Evolutionary conservation across 345 rosid species (phyloP).

Genomic region (Ceriops tagal): DNA sequence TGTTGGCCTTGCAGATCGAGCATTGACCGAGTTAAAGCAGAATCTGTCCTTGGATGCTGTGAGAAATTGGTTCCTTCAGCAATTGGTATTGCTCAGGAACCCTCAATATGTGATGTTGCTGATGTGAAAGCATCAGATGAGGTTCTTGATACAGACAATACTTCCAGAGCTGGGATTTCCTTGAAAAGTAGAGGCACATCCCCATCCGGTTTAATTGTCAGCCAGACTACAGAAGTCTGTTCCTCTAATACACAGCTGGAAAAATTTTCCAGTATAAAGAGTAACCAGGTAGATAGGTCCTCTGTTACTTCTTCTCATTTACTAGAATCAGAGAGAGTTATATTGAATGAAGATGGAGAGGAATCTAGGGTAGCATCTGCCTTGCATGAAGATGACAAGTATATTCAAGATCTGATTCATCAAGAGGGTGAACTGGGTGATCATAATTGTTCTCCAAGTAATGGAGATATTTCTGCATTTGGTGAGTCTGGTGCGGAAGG

Average conservation of each 20-base stretch:
- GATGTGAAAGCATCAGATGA: slow-evolving; percentile 4
- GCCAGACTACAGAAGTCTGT: slow-evolving; percentile 5
- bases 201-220: background rate
- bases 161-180: no score
- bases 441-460: slow-evolving; percentile 2
- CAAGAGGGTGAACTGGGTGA: slow-evolving; percentile 13
- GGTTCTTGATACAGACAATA: background rate
- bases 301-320: slow-evolving; percentile 14
- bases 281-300: slow-evolving; percentile 9
- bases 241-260: slow-evolving; percentile 3
- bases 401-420: slow-evolving; percentile 16
- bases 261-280: slow-evolving; percentile 8
- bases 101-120: background rate
- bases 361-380: slow-evolving; percentile 4
- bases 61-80: slow-evolving; percentile 7
- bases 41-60: slow-evolving; percentile 6
- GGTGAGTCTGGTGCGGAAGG: slow-evolving; percentile 11
- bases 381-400: slow-evolving; percentile 1
- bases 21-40: slow-evolving; percentile 18
- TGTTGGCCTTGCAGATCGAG: slow-evolving; percentile 4
- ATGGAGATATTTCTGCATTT: slow-evolving; percentile 8
- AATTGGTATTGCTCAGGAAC: slow-evolving; percentile 1
- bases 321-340: no score
- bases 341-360: background rate
- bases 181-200: no score